Conservation (phyloP, 1,284 basidiomycete species). For the Coriolopsis trogii region DNA sequence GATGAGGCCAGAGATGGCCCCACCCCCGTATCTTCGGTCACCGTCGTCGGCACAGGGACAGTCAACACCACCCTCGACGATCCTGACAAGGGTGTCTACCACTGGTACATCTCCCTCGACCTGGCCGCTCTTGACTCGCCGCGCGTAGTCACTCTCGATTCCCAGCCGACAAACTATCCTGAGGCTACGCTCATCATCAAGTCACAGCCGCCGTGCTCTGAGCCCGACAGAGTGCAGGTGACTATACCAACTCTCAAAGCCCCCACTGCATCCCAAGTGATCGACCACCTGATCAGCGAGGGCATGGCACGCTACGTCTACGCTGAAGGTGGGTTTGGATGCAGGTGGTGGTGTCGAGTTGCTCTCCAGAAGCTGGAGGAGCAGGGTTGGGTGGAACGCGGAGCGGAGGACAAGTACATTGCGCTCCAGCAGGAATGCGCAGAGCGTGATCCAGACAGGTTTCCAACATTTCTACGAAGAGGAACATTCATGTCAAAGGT, state of each 20-base stretch:
- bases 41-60: slow-evolving; percentile 7
- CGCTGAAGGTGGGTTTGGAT: slow-evolving; percentile 5
- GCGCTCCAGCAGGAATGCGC: slow-evolving; percentile 3
- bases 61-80: slow-evolving; percentile 4
- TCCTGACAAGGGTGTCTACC: neutral
- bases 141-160: slow-evolving; percentile 4
- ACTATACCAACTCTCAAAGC: neutral
- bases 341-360: slow-evolving; percentile 8
- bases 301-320: slow-evolving; percentile 9
- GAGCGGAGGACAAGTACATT: slow-evolving; percentile 5
- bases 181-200: slow-evolving; percentile 7
- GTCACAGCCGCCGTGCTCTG: slow-evolving; percentile 1
- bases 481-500: slow-evolving; percentile 6
- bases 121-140: neutral
- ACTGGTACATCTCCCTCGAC: slow-evolving; percentile 6
- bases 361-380: slow-evolving; percentile 10
- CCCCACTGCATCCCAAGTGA: neutral
- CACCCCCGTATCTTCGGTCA: neutral
- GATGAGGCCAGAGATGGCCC: neutral
- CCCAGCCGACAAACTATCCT: slow-evolving; percentile 6
- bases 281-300: slow-evolving; percentile 4
- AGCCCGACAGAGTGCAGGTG: slow-evolving; percentile 1
- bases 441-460: slow-evolving; percentile 2
- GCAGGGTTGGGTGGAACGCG: slow-evolving; percentile 3
- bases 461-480: neutral